Percentiles rank a stretch among this genome's conserved stretches.
phyloP scores from a whole-genome alignment of 1,139 yeast species.

The Geotrichum cucujoidarum region DNA sequence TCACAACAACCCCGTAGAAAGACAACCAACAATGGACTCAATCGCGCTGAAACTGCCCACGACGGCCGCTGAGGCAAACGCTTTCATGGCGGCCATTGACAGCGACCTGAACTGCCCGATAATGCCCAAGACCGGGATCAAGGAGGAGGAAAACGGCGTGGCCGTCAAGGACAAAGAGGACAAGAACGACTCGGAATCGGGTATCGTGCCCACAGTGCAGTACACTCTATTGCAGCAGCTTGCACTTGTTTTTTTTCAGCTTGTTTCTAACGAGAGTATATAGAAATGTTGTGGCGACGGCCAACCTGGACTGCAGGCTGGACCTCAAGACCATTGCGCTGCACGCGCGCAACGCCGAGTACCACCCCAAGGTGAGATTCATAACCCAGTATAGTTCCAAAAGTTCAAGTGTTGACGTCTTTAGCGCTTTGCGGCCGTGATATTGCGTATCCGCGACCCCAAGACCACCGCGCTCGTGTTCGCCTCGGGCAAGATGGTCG shows the following conservation, averaged over 20 bases:
- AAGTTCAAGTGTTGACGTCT: conserved; percentile 22
- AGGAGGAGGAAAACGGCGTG: conserved; percentile 21
- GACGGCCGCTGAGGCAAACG: conserved; percentile 76
- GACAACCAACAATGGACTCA: conserved; percentile 11
- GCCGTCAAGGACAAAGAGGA: conserved; percentile 35
- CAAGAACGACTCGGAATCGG: conserved; percentile 73
- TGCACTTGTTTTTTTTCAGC: conserved; percentile 3
- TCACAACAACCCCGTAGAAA: background rate
- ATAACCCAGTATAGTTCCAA: too few relatives aligned
- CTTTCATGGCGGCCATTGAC: conserved; percentile 58
- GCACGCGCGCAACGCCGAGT: conserved; percentile 98
- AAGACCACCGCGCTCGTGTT: conserved; percentile 96
- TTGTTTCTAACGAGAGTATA: conserved; percentile 21
- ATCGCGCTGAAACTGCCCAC: conserved; percentile 49
- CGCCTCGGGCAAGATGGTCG: conserved; percentile 99
- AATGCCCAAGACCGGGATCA: conserved; percentile 24
- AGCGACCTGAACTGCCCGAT: conserved; percentile 21
- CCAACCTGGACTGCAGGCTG: conserved; percentile 89
- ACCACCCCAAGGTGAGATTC: conserved; percentile 60
- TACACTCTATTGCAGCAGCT: conserved; percentile 19
- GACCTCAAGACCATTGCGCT: conserved; percentile 95
- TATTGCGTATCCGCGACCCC: conserved; percentile 98
- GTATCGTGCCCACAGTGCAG: conserved; percentile 93
- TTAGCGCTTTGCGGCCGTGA: conserved; percentile 96
- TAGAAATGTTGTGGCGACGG: conserved; percentile 91